Percentiles rank a stretch among this genome's conserved stretches.
phyloP scores from a whole-genome alignment of 805 yeast species.

The Candida railenensis region DNA sequence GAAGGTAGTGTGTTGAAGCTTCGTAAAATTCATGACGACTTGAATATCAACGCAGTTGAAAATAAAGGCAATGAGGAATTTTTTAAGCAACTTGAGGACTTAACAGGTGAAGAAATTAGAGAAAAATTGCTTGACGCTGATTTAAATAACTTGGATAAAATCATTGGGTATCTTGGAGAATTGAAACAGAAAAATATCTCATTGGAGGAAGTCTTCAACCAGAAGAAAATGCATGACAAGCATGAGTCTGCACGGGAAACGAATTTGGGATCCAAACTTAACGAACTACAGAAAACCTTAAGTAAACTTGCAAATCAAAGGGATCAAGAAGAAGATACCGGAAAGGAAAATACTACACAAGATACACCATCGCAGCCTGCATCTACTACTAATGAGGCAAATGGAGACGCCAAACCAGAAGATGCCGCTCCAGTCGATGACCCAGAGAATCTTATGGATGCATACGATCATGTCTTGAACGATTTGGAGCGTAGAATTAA shows the following conservation, averaged over 20 bases:
- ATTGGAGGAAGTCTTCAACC: slow-evolving; percentile 21
- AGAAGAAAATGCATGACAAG: slow-evolving; percentile 3
- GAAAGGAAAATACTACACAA: not conserved
- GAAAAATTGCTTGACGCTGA: slow-evolving; percentile 28
- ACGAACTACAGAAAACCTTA: slow-evolving; percentile 16
- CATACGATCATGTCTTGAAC: slow-evolving; percentile 1
- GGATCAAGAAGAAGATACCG: not conserved
- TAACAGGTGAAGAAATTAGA: slow-evolving; percentile 41
- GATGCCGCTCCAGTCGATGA: not conserved
- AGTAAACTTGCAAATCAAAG: slow-evolving; percentile 7
- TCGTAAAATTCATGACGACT: slow-evolving; percentile 22
- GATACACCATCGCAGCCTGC: not conserved
- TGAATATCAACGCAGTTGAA: not conserved
- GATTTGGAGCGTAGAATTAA: not conserved
- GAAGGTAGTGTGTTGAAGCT: slow-evolving; percentile 44
- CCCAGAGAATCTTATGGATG: not conserved
- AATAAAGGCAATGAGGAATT: slow-evolving; percentile 8
- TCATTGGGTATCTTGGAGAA: slow-evolving; percentile 28
- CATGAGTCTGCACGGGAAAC: not conserved
- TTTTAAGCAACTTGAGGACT: slow-evolving; percentile 11
- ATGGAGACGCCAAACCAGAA: not conserved
- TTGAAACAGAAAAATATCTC: slow-evolving; percentile 33
- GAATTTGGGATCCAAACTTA: not conserved
- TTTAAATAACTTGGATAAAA: slow-evolving; percentile 32
- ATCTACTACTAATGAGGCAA: not conserved